These are phyloP conservation scores for Silene latifolia DNA, from an alignment of 148 eudicot genomes.

Conservation along the genomic window DNA sequence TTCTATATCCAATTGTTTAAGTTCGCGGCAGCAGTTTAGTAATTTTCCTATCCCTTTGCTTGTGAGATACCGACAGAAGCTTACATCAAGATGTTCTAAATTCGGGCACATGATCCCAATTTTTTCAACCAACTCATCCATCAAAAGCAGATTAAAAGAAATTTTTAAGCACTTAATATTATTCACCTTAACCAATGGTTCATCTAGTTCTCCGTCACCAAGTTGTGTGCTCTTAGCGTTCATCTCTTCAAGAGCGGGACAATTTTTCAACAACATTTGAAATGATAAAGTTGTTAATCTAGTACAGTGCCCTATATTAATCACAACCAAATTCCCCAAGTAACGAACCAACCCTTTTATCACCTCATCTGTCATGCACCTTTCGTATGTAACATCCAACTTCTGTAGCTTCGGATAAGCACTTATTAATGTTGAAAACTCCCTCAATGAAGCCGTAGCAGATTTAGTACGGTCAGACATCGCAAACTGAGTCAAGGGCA, in stretches of 20 bases:
- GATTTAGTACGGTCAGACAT: not conserved
- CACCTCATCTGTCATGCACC: not conserved
- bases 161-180: not conserved
- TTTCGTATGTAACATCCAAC: not conserved
- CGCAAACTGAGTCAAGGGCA: slow-evolving; percentile 1
- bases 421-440: not conserved
- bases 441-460: not conserved
- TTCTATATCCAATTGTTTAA: not conserved
- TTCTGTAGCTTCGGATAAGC: not conserved
- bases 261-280: no score
- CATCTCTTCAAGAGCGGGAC: no score
- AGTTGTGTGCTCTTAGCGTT: not conserved
- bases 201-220: not conserved
- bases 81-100: slow-evolving; percentile 2
- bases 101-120: not conserved
- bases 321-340: not conserved
- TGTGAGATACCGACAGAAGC: not conserved
- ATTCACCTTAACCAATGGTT: not conserved
- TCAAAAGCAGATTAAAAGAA: not conserved
- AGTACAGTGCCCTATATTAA: not conserved
- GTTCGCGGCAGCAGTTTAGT: not conserved
- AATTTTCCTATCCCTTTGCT: not conserved
- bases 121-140: not conserved
- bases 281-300: no score
- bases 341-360: not conserved